phyloP scores from a whole-genome alignment of 441 rosid species.

The Capsella rubella region DNA sequence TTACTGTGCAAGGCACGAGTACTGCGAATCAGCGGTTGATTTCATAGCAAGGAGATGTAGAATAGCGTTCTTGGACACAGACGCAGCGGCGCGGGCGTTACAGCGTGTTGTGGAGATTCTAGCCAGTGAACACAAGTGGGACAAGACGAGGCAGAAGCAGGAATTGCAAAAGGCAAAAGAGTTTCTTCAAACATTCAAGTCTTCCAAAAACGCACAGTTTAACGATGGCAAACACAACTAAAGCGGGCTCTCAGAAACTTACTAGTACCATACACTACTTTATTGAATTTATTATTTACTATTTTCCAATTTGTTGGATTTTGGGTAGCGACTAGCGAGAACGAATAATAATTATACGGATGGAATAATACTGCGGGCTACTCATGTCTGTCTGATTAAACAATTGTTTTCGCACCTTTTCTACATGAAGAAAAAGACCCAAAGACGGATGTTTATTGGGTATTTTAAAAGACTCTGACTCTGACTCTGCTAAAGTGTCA shows the following conservation, averaged over 20 bases:
- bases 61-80: conserved; percentile 94
- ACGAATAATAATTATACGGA: conserved; percentile 19
- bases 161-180: conserved; percentile 66
- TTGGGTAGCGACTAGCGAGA: conserved; percentile 18
- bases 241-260: background rate
- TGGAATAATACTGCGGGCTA: conserved; percentile 16
- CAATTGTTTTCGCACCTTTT: background rate
- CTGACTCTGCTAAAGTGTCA: too few relatives aligned
- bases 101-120: conserved; percentile 81
- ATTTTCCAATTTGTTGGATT: conserved; percentile 26
- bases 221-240: conserved; percentile 81
- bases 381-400: conserved; percentile 25
- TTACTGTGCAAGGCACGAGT: conserved; percentile 74
- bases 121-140: conserved; percentile 80
- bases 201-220: conserved; percentile 90
- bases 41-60: conserved; percentile 95
- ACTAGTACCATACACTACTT: conserved; percentile 4
- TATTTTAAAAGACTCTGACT: too few relatives aligned
- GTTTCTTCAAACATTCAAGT: conserved; percentile 89
- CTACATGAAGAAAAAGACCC: background rate
- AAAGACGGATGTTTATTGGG: background rate
- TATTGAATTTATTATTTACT: conserved; percentile 35
- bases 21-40: conserved; percentile 89
- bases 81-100: conserved; percentile 85
- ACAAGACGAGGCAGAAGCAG: conserved; percentile 65